Conservation (phyloP, 805 yeast species). For the Starmerella powellii region DNA sequence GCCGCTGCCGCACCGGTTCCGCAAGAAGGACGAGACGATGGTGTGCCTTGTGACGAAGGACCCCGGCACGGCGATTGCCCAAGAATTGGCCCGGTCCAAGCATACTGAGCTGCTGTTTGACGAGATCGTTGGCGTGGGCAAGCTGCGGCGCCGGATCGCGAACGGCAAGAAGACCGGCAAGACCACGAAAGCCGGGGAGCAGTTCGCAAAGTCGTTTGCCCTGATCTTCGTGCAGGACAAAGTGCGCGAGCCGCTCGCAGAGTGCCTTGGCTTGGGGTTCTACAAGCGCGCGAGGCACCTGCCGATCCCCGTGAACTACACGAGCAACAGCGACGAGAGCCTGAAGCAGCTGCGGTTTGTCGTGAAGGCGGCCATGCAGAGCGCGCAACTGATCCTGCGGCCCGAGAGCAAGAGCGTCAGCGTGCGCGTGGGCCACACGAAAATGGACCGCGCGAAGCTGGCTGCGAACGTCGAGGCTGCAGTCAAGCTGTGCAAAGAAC, state of each 20-base stretch:
- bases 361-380: slow-evolving; percentile 6
- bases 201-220: slow-evolving; percentile 20
- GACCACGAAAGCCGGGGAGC: slow-evolving; percentile 18
- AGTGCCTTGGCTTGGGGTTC: slow-evolving; percentile 21
- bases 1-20: slow-evolving; percentile 20
- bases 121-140: slow-evolving; percentile 25
- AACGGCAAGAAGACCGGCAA: slow-evolving; percentile 11
- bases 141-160: slow-evolving; percentile 22
- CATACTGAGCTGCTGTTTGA: slow-evolving; percentile 17
- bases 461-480: slow-evolving; percentile 20
- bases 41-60: slow-evolving; percentile 23
- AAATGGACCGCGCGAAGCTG: slow-evolving; percentile 20
- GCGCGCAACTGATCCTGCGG: slow-evolving; percentile 21
- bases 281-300: slow-evolving; percentile 18
- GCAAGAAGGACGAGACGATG: slow-evolving; percentile 18
- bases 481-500: slow-evolving; percentile 1
- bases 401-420: slow-evolving; percentile 14
- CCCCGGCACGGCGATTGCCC: slow-evolving; percentile 12
- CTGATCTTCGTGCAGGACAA: slow-evolving; percentile 20
- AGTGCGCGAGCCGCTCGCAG: slow-evolving; percentile 20
- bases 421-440: slow-evolving; percentile 22
- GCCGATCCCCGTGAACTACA: slow-evolving; percentile 17
- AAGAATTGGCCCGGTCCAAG: slow-evolving; percentile 4
- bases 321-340: slow-evolving; percentile 3
- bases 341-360: slow-evolving; percentile 4